These are phyloP conservation scores for Populus deltoides DNA, from an alignment of 345 rosid genomes.

Conservation along the genomic window DNA sequence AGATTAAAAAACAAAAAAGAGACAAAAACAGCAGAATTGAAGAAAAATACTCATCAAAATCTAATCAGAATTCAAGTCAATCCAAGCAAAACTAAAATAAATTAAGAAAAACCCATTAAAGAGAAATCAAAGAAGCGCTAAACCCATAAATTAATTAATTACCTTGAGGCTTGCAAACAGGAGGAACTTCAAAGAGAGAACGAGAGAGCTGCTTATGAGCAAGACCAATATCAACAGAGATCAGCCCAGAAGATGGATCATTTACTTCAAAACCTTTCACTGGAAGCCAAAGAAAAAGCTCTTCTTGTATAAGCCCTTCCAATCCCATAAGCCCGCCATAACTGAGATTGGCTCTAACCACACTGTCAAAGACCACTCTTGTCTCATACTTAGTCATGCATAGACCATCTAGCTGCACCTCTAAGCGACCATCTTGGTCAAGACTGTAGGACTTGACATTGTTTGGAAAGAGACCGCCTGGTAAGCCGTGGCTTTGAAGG, in stretches of 20 bases:
- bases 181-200: slow-evolving; percentile 88
- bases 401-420: slow-evolving; percentile 58
- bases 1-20: background rate
- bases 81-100: background rate
- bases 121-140: background rate
- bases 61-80: background rate
- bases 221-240: slow-evolving; percentile 73
- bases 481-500: slow-evolving; percentile 70
- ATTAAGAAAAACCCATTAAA: background rate
- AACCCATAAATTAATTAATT: background rate
- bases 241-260: slow-evolving; percentile 81
- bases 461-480: slow-evolving; percentile 74
- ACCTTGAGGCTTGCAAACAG: slow-evolving; percentile 69
- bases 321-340: slow-evolving; percentile 81
- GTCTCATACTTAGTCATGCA: slow-evolving; percentile 78
- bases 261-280: slow-evolving; percentile 69
- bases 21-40: background rate
- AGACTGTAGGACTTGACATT: slow-evolving; percentile 57
- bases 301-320: slow-evolving; percentile 74
- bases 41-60: background rate
- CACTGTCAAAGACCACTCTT: slow-evolving; percentile 62
- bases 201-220: slow-evolving; percentile 80
- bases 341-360: slow-evolving; percentile 71
- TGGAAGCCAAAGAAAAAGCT: slow-evolving; percentile 83
- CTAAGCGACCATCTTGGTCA: slow-evolving; percentile 49